Evolutionary conservation across 768 basidiomycete genomes (phyloP).

Genomic region (Phaeotremella skinneri): DNA sequence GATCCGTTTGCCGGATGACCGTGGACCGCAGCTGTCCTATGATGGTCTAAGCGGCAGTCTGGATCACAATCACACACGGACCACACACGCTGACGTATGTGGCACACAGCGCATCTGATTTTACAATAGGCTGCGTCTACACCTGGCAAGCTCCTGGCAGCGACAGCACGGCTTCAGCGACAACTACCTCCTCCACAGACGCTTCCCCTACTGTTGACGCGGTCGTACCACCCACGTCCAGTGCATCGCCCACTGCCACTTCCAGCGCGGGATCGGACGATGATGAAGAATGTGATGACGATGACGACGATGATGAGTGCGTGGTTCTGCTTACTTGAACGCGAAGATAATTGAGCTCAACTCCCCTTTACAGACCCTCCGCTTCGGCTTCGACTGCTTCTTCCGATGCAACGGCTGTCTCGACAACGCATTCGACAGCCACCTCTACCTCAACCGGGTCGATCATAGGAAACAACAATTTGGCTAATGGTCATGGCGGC

Average conservation of each 20-base stretch:
- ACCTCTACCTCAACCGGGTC: no score
- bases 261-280: slow-evolving; percentile 3
- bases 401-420: no score
- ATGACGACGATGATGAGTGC: slow-evolving; percentile 15
- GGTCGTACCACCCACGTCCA: neutral
- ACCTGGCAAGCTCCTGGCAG: slow-evolving; percentile 16
- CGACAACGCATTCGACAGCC: no score
- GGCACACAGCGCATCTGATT: slow-evolving; percentile 4
- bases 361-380: neutral
- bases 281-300: slow-evolving; percentile 18
- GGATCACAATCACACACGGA: no score
- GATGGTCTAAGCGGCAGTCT: no score
- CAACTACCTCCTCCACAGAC: neutral
- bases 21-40: no score
- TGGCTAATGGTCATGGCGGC: no score
- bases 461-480: no score
- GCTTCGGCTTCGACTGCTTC: neutral
- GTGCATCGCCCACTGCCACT: neutral
- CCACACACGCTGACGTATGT: no score
- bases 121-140: slow-evolving; percentile 20
- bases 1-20: no score
- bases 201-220: no score
- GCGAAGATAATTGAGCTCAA: neutral
- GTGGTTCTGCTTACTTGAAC: neutral
- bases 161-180: neutral